These are phyloP conservation scores for Solanum sitiens DNA, from an alignment of 257 asterid genomes.

Conservation along the genomic window DNA sequence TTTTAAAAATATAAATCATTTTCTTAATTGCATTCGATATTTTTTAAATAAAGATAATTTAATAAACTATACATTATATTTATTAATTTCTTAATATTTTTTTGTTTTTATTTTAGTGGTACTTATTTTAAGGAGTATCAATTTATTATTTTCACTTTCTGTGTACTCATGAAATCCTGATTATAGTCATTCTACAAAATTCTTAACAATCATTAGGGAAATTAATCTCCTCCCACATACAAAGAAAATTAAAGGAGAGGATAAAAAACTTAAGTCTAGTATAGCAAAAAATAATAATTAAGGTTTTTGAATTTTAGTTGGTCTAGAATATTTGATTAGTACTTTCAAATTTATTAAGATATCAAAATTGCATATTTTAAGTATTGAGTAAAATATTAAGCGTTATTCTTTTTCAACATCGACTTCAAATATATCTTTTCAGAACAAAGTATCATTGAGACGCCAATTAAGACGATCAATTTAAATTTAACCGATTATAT, in stretches of 20 bases:
- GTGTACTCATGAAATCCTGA: neutral
- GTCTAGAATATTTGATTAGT: neutral
- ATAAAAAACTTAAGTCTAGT: neutral
- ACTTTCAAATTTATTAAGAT: neutral
- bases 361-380: neutral
- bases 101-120: neutral
- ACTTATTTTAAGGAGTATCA: neutral
- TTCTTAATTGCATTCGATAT: neutral
- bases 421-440: neutral
- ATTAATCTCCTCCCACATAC: too few species aligned
- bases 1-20: neutral
- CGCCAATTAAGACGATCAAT: neutral
- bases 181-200: neutral
- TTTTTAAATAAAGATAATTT: neutral
- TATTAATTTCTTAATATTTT: neutral
- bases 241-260: neutral
- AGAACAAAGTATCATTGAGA: neutral
- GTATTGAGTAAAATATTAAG: neutral
- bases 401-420: neutral
- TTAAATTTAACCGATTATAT: neutral
- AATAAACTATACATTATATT: neutral
- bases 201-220: neutral
- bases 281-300: neutral
- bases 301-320: neutral
- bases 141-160: neutral